phyloP scores from a whole-genome alignment of 179 eudicot genomes.

The Sideroxylon spinosum region DNA sequence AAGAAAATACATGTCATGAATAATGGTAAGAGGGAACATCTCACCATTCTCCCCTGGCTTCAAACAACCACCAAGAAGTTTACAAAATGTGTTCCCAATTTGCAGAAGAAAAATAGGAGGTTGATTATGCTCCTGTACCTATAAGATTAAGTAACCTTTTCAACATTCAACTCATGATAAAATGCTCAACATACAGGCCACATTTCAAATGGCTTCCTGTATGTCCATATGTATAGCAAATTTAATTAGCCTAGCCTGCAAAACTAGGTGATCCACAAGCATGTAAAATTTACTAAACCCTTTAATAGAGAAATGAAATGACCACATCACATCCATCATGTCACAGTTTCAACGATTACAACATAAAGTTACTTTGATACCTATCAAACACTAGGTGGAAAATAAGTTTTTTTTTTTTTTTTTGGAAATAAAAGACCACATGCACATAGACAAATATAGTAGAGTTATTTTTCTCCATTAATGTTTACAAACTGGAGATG shows the following conservation, averaged over 20 bases:
- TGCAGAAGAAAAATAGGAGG: slow-evolving; percentile 50
- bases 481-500: too few species aligned
- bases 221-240: neutral
- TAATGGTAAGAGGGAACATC: too few species aligned
- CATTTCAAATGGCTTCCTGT: neutral
- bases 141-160: slow-evolving; percentile 11
- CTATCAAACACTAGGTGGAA: too few species aligned
- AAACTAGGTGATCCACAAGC: neutral
- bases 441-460: too few species aligned
- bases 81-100: slow-evolving; percentile 87
- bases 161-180: slow-evolving; percentile 3
- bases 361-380: too few species aligned
- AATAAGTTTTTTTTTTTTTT: too few species aligned
- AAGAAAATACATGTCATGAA: neutral
- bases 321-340: too few species aligned
- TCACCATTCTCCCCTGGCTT: slow-evolving; percentile 94
- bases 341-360: too few species aligned
- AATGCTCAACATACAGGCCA: neutral
- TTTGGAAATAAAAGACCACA: too few species aligned
- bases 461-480: too few species aligned
- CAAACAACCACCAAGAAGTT: slow-evolving; percentile 95
- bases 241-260: neutral
- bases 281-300: neutral
- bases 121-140: slow-evolving; percentile 59
- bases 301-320: too few species aligned